These are phyloP conservation scores for Mortierella antarctica DNA, from an alignment of 192 early-diverging fungal genomes.

Conservation along the genomic window DNA sequence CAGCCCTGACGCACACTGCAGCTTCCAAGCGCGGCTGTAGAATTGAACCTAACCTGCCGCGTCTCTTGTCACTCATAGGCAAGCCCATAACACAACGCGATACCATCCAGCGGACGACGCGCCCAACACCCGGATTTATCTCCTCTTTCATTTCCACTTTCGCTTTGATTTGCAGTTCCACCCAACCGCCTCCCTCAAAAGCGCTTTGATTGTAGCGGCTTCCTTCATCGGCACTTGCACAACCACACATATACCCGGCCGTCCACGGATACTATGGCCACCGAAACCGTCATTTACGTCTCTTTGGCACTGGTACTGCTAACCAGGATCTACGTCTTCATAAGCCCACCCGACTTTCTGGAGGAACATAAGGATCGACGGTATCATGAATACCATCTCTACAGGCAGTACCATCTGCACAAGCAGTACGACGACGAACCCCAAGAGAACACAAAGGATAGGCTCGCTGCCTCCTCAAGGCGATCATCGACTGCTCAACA, in stretches of 20 bases:
- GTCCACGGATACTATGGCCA: constrained; percentile 21
- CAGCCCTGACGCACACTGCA: too few species aligned
- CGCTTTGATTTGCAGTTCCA: too few species aligned
- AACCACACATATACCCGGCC: background rate
- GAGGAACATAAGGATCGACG: constrained; percentile 51
- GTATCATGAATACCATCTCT: constrained; percentile 48
- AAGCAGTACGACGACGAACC: constrained; percentile 26
- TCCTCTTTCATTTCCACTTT: background rate
- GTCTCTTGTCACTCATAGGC: too few species aligned
- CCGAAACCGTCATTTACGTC: constrained; percentile 48
- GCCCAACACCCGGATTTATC: background rate
- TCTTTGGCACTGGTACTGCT: constrained; percentile 46
- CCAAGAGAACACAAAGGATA: background rate
- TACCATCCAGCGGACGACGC: background rate
- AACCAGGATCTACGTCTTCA: constrained; percentile 52
- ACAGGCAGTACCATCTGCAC: constrained; percentile 48
- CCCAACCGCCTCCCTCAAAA: too few species aligned
- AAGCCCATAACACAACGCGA: too few species aligned
- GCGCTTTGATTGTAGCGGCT: too few species aligned
- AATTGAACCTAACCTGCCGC: too few species aligned
- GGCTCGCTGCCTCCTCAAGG: constrained; percentile 8
- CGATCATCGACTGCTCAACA: background rate
- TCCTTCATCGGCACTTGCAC: background rate
- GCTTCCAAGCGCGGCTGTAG: too few species aligned
- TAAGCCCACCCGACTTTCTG: constrained; percentile 48